These are phyloP conservation scores for Musa acuminata DNA, from an alignment of 176 grass and related monocot species.

Conservation along the genomic window DNA sequence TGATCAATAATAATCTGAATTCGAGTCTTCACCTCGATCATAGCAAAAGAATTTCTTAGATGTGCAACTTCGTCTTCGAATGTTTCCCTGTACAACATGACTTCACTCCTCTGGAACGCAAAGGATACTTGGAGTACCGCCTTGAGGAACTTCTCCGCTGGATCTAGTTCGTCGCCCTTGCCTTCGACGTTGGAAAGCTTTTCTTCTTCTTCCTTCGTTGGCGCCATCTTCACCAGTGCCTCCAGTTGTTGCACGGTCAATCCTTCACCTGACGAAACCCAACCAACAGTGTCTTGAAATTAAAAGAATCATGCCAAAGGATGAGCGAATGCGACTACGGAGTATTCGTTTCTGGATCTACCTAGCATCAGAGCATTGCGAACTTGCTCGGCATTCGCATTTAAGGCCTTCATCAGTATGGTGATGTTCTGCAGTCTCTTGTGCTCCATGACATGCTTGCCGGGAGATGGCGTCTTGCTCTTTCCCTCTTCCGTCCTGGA, in stretches of 20 bases:
- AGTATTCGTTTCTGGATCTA: background rate
- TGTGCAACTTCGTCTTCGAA: conserved; percentile 79
- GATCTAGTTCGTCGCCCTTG: conserved; percentile 41
- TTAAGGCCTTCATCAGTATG: conserved; percentile 83
- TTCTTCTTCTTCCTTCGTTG: conserved; percentile 72
- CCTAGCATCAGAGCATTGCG: conserved; percentile 53
- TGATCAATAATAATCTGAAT: background rate
- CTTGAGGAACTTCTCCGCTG: conserved; percentile 67
- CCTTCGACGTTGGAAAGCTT: conserved; percentile 50
- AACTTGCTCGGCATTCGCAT: conserved; percentile 54
- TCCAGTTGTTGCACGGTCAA: conserved; percentile 74
- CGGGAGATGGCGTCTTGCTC: conserved; percentile 69
- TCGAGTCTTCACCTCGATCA: conserved; percentile 53
- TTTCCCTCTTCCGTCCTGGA: conserved; percentile 52
- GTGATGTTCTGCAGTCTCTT: conserved; percentile 90
- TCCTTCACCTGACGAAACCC: conserved; percentile 41
- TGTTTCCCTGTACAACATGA: conserved; percentile 77
- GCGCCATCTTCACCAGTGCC: conserved; percentile 83
- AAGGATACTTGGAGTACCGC: conserved; percentile 44
- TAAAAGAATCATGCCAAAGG: background rate
- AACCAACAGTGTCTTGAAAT: background rate
- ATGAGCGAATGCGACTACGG: too few relatives aligned
- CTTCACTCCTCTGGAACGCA: conserved; percentile 67
- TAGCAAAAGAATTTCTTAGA: conserved; percentile 51
- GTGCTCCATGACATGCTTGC: conserved; percentile 66